Base-by-base conservation (phyloP, 805 yeast genomes). In the Teunomyces aglyptinius region DNA sequence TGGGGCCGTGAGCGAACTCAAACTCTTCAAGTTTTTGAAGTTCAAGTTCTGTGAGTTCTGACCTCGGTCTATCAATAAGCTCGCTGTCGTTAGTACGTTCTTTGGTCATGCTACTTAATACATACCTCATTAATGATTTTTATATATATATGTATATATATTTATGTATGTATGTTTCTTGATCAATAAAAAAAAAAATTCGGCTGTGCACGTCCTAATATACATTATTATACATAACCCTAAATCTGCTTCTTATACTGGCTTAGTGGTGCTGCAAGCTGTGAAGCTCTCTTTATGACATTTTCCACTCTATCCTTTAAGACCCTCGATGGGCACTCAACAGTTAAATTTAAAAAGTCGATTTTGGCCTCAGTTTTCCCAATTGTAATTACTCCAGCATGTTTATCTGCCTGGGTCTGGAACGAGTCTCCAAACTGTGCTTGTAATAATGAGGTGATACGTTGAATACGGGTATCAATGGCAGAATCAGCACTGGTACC, bases 371-470 rank as follows among this genome's bases (percentile, higher is more conserved):
- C 83, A 49, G 77, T 80, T 48, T 83, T 83, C 33, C 96, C 98
- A 43, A 92, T 83, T 27, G 75, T 77, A 11, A 94, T 78, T 1
- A 64, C 59, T 0, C 89, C 87, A n/a, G 79, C 79, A 47, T 71
- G 65, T 19, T 69, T 61, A 6, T 24, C 26, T 24, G 68, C 69
- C 6, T 53, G 47, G 0, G 68, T 58, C 1, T 49, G 48, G 49
- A 87, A 80, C 1, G 90, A 66, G 19, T 86, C 89, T 12, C 98
- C 99, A 68, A 94, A 94, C 58, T 94, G 99, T 0, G 94, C 90
- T 41, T 74, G 71, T 42, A 94, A 70, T 38, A 94, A 70, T 10
- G 81, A 72, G 2, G 80, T 62, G 8, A 94, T 78, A 47, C 89
- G 76, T 41, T 60, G 67, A 8, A 70, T 62, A 38, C 76, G 55